Percentiles rank a stretch among this genome's conserved stretches.
phyloP scores from a whole-genome alignment of 2,329 filamentous ascomycete species.

The Podosphaera aphanis region DNA sequence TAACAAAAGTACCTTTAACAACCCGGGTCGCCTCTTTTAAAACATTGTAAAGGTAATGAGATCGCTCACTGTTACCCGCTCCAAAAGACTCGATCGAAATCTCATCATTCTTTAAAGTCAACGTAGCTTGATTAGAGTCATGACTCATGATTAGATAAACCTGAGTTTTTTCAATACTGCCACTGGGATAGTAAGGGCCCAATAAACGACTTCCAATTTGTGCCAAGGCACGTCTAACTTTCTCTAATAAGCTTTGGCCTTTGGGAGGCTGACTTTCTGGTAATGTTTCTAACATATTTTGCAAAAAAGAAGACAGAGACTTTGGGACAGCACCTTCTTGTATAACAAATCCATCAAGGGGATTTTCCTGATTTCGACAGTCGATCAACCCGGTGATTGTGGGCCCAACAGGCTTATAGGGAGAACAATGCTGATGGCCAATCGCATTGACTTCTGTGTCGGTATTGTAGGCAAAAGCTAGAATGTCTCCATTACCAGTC shows the following conservation, averaged over 20 bases:
- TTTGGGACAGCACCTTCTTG: constrained; percentile 38
- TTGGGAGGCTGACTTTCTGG: constrained; percentile 22
- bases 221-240: constrained; percentile 24
- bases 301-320: constrained; percentile 30
- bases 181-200: constrained; percentile 31
- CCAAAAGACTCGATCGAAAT: constrained; percentile 35
- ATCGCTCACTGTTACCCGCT: constrained; percentile 30
- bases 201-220: constrained; percentile 29
- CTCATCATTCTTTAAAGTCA: constrained; percentile 35
- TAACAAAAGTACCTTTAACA: constrained; percentile 35
- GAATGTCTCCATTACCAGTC: constrained; percentile 43
- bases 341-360: constrained; percentile 37
- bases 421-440: constrained; percentile 25
- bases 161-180: constrained; percentile 35
- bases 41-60: constrained; percentile 27
- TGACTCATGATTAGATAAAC: constrained; percentile 30
- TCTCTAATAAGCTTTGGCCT: constrained; percentile 19
- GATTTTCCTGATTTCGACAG: constrained; percentile 27
- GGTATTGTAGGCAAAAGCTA: constrained; percentile 41
- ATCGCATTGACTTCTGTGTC: constrained; percentile 31
- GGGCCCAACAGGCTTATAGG: constrained; percentile 31
- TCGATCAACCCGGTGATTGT: constrained; percentile 41
- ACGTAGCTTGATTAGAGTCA: constrained; percentile 28
- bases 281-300: constrained; percentile 30
- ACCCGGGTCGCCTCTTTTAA: constrained; percentile 29